phyloP scores from a whole-genome alignment of 2,329 filamentous ascomycete species.

The Stagonosporopsis cucurbitacearum region DNA sequence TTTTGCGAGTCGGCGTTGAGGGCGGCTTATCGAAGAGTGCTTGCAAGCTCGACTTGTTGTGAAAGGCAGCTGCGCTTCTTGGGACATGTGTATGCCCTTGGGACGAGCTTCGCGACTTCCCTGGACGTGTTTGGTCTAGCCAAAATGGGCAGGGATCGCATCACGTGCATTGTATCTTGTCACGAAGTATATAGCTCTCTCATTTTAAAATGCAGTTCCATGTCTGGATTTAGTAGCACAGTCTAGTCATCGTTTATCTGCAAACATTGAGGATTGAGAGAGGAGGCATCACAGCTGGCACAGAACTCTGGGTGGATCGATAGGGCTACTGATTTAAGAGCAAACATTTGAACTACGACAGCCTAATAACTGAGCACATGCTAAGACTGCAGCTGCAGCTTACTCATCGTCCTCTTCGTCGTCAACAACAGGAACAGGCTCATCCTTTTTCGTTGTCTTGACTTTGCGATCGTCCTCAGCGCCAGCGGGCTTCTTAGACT shows the following conservation, averaged over 20 bases:
- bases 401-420: conserved; percentile 41
- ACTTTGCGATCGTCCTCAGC: conserved; percentile 45
- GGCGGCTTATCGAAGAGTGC: background rate
- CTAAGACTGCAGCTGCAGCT: background rate
- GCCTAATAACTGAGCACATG: background rate
- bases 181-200: background rate
- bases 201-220: background rate
- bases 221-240: no score
- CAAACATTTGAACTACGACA: background rate
- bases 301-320: background rate
- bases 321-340: background rate
- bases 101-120: conserved; percentile 23
- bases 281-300: background rate
- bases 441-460: conserved; percentile 37
- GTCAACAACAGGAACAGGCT: conserved; percentile 41
- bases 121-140: conserved; percentile 16
- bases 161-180: conserved; percentile 4
- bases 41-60: background rate
- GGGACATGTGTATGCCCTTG: conserved; percentile 8
- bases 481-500: conserved; percentile 47
- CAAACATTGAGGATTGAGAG: background rate
- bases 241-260: background rate
- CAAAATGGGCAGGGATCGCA: background rate
- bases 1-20: background rate
- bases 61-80: background rate